Evolutionary conservation across 2,329 filamentous ascomycete species (phyloP).

Genomic region (Fusarium veterinarium): DNA sequence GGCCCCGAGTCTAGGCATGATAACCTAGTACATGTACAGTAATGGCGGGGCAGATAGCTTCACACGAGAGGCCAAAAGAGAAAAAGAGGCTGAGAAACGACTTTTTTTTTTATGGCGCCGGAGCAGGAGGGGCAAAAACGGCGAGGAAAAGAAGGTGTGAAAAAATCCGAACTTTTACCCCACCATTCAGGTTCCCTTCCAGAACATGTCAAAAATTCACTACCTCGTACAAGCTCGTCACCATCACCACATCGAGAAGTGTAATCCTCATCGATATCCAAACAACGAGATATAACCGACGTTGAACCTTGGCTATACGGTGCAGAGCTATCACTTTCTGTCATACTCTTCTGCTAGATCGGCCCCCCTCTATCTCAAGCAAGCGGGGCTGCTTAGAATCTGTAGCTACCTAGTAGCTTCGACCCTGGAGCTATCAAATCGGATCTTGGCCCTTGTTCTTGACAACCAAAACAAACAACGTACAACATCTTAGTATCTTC

Average conservation of each 20-base stretch:
- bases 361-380: constrained; percentile 4
- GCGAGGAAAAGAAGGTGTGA: constrained; percentile 5
- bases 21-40: constrained; percentile 16
- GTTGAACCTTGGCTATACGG: not conserved
- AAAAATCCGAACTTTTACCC: constrained; percentile 34
- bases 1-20: constrained; percentile 22
- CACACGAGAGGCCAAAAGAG: not conserved
- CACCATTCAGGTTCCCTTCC: constrained; percentile 25
- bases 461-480: constrained; percentile 17
- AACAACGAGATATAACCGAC: not conserved
- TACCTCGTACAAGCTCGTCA: constrained; percentile 14
- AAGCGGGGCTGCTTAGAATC: constrained; percentile 34
- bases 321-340: not conserved
- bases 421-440: constrained; percentile 20
- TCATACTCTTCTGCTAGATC: not conserved
- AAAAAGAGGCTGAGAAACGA: constrained; percentile 5
- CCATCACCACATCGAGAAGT: constrained; percentile 16
- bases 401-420: constrained; percentile 26
- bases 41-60: constrained; percentile 33
- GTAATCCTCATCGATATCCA: constrained; percentile 8
- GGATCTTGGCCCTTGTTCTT: constrained; percentile 20
- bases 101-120: not conserved
- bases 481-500: constrained; percentile 29
- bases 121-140: constrained; percentile 8
- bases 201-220: constrained; percentile 32